Percentiles rank a stretch among this genome's conserved stretches.
phyloP scores from a whole-genome alignment of 2,329 filamentous ascomycete species.

The Parasarocladium wereldwijsianum region DNA sequence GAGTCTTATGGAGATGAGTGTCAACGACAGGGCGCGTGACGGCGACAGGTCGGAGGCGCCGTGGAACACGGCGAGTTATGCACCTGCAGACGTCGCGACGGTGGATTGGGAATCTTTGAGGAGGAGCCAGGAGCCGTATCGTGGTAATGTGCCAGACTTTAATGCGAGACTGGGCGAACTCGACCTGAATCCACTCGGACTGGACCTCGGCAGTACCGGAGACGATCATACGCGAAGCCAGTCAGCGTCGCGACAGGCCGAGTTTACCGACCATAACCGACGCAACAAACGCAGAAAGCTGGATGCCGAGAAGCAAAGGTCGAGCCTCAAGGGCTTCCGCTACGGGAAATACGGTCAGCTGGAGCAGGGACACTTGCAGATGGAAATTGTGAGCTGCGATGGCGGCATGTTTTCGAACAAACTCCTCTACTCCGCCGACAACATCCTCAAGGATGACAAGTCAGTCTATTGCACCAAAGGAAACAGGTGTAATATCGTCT shows the following conservation, averaged over 20 bases:
- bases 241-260: slow-evolving; percentile 20
- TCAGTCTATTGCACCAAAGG: slow-evolving; percentile 84
- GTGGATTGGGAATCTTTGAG: slow-evolving; percentile 16
- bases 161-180: background rate
- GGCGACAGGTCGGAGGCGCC: too few species aligned
- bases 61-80: too few species aligned
- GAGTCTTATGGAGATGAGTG: background rate
- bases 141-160: background rate
- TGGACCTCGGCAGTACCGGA: background rate
- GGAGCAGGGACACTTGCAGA: slow-evolving; percentile 62
- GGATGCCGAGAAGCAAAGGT: slow-evolving; percentile 42
- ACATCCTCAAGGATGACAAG: slow-evolving; percentile 67
- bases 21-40: too few species aligned
- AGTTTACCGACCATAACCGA: slow-evolving; percentile 31
- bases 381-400: slow-evolving; percentile 85
- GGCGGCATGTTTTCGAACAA: slow-evolving; percentile 58
- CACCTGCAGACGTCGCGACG: too few species aligned
- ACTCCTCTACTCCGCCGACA: slow-evolving; percentile 54
- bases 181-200: background rate
- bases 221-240: background rate
- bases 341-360: slow-evolving; percentile 85
- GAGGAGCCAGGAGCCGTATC: slow-evolving; percentile 9
- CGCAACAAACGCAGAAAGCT: slow-evolving; percentile 56
- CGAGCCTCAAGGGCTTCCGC: slow-evolving; percentile 43
- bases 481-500: slow-evolving; percentile 74